Conservation (phyloP, 371 early-diverging fungal species). For the Circinella umbellata region DNA sequence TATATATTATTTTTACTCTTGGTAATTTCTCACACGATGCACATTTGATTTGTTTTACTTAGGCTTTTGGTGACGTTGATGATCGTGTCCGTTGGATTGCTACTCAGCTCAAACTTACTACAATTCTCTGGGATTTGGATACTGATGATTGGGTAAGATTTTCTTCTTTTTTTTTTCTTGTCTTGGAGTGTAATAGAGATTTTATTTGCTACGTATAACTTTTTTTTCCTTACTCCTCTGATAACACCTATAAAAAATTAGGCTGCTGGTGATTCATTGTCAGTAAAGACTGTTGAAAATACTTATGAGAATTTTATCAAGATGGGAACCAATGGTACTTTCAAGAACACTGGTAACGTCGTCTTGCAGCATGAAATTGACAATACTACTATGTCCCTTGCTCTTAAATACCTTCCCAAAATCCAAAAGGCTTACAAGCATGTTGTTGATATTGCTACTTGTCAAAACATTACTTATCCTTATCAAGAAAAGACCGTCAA, state of each 20-base stretch:
- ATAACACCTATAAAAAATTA: neutral
- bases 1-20: constrained; percentile 1
- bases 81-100: constrained; percentile 70
- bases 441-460: constrained; percentile 56
- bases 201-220: neutral
- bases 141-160: constrained; percentile 54
- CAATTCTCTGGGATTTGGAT: constrained; percentile 56
- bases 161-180: constrained; percentile 41
- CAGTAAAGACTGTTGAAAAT: constrained; percentile 36
- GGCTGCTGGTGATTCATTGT: constrained; percentile 45
- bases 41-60: neutral
- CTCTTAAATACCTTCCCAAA: constrained; percentile 49
- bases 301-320: constrained; percentile 45
- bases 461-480: constrained; percentile 59
- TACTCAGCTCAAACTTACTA: constrained; percentile 55
- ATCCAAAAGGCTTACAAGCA: constrained; percentile 51
- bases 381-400: constrained; percentile 55
- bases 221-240: neutral
- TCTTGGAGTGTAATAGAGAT: neutral
- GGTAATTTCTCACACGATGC: too few species aligned
- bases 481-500: constrained; percentile 49
- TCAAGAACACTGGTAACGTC: constrained; percentile 43
- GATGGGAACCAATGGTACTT: constrained; percentile 55
- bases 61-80: constrained; percentile 67
- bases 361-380: constrained; percentile 44